Evolutionary conservation across 2,329 filamentous ascomycete species (phyloP), one percentile per base, ranked within the genome.

Genomic region (Orbilia javanica): DNA sequence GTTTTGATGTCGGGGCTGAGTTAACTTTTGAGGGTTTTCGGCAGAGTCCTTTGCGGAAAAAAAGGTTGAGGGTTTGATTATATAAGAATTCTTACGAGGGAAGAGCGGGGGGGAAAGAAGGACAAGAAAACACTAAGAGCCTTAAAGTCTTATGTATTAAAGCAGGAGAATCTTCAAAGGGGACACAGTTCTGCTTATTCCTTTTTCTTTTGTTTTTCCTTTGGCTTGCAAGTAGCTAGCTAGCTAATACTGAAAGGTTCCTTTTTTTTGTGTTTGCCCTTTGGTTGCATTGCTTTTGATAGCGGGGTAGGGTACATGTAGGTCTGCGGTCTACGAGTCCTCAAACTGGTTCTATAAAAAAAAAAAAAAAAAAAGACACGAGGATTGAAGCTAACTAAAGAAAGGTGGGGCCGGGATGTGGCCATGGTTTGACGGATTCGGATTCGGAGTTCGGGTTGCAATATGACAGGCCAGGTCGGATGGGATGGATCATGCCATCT

Each of bases 201-300:
- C 7, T 36, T 36, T 36, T 11, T 11, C 36, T 5, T 39, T 15
- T 39, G n/a, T 10, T 44, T 18, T 42, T 13, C 22, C 11, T 64
- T 48, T 27, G 13, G 20, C 29, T 60, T 31, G 15, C n/a, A n/a
- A n/a, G n/a, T n/a, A n/a, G n/a, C n/a, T n/a, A n/a, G n/a, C n/a
- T n/a, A 18, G 48, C 18, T 15, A 20, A 18, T 20, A n/a, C 22
- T 29, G 34, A n/a, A n/a, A n/a, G n/a, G 53, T 29, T 39, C 15
- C 22, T 46, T 42, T 34, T 55, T 31, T n/a, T 34, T 25, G 34
- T 10, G 20, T 39, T 46, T 11, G 55, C 3, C 8, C 20, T 55
- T 55, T 55, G 27, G 50, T 34, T 34, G 7, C 20, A 11, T 57
- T 57, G 52, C 52, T 57, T 57, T 57, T 34, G 52, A 57, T 57